Percentiles rank a stretch among this genome's conserved stretches.
phyloP scores from a whole-genome alignment of 108 stramenopile species.

The Skeletonema tropicum region DNA sequence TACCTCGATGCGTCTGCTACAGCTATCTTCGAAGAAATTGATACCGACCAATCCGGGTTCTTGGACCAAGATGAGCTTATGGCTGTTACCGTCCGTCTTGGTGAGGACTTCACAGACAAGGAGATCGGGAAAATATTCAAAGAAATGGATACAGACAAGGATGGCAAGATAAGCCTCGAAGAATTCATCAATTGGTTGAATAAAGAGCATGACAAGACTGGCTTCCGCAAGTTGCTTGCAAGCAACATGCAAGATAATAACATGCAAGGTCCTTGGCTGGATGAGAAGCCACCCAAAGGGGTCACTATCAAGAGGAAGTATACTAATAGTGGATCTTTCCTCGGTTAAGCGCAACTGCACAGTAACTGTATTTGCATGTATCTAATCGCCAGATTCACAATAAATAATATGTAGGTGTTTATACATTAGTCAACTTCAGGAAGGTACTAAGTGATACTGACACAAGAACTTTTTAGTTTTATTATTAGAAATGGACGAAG shows the following conservation, averaged over 20 bases:
- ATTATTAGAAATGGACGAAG: background rate
- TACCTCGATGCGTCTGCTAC: background rate
- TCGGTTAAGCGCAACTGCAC: slow-evolving; percentile 10
- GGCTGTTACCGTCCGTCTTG: slow-evolving; percentile 32
- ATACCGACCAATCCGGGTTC: slow-evolving; percentile 24
- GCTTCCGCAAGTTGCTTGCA: slow-evolving; percentile 18
- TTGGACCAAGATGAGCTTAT: slow-evolving; percentile 28
- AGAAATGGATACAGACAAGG: slow-evolving; percentile 53
- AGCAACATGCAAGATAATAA: slow-evolving; percentile 8
- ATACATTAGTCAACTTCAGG: too few species aligned
- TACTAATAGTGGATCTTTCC: slow-evolving; percentile 27
- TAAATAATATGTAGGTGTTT: too few species aligned
- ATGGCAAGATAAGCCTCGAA: slow-evolving; percentile 51
- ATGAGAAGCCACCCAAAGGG: slow-evolving; percentile 10
- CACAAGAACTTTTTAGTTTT: background rate
- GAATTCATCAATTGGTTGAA: slow-evolving; percentile 51
- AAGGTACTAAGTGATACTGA: background rate
- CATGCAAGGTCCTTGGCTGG: slow-evolving; percentile 12
- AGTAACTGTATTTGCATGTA: background rate
- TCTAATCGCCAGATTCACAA: too few species aligned
- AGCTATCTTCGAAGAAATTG: background rate
- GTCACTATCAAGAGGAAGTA: background rate
- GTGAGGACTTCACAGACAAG: slow-evolving; percentile 44
- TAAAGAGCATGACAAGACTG: slow-evolving; percentile 20
- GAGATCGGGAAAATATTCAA: slow-evolving; percentile 43